Conservation (phyloP, 2,329 filamentous ascomycete species). For the Ciborinia camelliae region DNA sequence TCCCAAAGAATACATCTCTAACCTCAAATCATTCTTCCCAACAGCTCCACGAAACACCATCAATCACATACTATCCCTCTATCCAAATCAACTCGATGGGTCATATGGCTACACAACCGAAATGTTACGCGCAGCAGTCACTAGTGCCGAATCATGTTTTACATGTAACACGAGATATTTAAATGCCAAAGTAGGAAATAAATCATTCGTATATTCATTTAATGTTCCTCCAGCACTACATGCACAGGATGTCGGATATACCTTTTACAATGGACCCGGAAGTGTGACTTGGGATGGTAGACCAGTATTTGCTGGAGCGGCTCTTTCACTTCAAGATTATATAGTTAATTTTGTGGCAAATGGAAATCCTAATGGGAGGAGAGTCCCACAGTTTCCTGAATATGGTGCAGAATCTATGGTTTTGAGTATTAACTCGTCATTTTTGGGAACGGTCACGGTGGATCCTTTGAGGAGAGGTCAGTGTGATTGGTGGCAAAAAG, state of each 20-base stretch:
- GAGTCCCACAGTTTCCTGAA: constrained; percentile 25
- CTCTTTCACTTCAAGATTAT: constrained; percentile 39
- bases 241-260: constrained; percentile 50
- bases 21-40: background rate
- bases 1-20: constrained; percentile 5
- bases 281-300: constrained; percentile 29
- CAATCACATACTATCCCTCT: constrained; percentile 46
- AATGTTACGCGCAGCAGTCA: constrained; percentile 42
- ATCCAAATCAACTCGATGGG: constrained; percentile 47
- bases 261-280: constrained; percentile 46
- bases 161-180: constrained; percentile 52
- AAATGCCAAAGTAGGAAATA: constrained; percentile 44
- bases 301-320: constrained; percentile 28
- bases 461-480: background rate
- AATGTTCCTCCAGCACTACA: constrained; percentile 51
- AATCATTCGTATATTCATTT: constrained; percentile 51
- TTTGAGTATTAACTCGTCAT: constrained; percentile 17
- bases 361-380: constrained; percentile 35
- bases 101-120: constrained; percentile 44
- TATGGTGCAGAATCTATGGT: constrained; percentile 24
- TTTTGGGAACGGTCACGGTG: background rate
- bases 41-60: background rate
- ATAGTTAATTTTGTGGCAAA: constrained; percentile 37
- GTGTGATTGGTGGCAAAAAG: background rate
- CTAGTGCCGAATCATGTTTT: constrained; percentile 45